phyloP scores from a whole-genome alignment of 305 asterid species.

The Ilex paraguariensis region DNA sequence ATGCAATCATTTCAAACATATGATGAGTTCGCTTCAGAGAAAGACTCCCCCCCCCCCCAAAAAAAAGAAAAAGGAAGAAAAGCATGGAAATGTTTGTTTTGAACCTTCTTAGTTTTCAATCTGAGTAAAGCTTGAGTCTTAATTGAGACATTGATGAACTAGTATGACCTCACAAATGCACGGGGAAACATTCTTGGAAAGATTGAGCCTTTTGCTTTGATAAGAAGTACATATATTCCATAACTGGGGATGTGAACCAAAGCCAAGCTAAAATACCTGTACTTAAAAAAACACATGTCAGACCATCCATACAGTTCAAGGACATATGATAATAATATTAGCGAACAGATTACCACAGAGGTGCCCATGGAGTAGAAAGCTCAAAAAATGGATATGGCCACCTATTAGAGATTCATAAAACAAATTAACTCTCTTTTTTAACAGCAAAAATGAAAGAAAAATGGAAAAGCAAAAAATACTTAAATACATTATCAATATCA shows the following conservation, averaged over 20 bases:
- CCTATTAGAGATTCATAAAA: slow-evolving; percentile 35
- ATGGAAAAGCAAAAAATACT: neutral
- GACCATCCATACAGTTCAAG: neutral
- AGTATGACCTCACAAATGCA: slow-evolving; percentile 48
- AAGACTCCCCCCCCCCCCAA: no score
- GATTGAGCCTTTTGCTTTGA: slow-evolving; percentile 39
- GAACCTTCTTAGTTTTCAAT: neutral
- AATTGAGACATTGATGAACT: neutral
- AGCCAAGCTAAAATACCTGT: slow-evolving; percentile 70
- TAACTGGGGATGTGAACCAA: slow-evolving; percentile 74
- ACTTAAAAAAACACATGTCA: neutral
- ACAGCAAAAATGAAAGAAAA: neutral
- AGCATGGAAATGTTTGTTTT: neutral
- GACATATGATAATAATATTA: neutral
- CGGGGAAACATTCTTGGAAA: slow-evolving; percentile 48
- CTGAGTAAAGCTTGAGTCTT: neutral
- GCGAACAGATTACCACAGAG: slow-evolving; percentile 50
- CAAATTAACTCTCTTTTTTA: neutral
- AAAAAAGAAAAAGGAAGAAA: no score
- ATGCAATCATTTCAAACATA: no score
- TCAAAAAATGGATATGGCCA: slow-evolving; percentile 98
- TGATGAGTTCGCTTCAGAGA: no score
- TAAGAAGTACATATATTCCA: slow-evolving; percentile 53
- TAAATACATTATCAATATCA: no score
- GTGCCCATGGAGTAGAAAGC: slow-evolving; percentile 73